Conservation (phyloP, 1,139 yeast species). For the Geotrichum bryndzae region DNA sequence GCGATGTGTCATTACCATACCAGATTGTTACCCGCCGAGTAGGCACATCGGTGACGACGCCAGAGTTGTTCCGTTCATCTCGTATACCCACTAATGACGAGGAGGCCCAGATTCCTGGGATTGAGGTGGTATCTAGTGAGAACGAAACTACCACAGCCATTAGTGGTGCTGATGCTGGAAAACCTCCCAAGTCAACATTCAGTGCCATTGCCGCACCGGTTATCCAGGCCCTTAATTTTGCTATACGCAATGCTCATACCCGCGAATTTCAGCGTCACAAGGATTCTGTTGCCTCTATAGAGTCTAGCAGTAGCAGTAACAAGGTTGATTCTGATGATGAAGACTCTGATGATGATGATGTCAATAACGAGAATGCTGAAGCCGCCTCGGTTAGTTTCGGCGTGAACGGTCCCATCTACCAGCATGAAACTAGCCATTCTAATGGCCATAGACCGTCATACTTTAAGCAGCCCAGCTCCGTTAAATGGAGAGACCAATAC, state of each 20-base stretch:
- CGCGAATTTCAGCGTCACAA: constrained; percentile 77
- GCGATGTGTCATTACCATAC: constrained; percentile 83
- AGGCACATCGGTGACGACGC: not conserved
- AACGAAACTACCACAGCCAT: constrained; percentile 9
- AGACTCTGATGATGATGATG: constrained; percentile 25
- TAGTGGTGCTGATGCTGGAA: constrained; percentile 14
- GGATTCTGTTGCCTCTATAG: constrained; percentile 27
- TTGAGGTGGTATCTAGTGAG: not conserved
- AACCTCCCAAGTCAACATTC: constrained; percentile 20
- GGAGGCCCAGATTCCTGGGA: not conserved
- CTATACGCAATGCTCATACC: constrained; percentile 73
- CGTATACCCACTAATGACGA: constrained; percentile 18
- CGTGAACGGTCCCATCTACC: not conserved
- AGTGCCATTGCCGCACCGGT: constrained; percentile 34
- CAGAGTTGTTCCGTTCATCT: not conserved
- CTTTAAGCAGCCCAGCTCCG: constrained; percentile 6
- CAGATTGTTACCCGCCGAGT: constrained; percentile 20
- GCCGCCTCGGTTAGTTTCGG: not conserved
- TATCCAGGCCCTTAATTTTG: constrained; percentile 49
- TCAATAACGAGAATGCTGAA: constrained; percentile 16
- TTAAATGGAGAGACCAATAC: constrained; percentile 15
- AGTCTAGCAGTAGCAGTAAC: constrained; percentile 33
- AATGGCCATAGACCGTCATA: not conserved
- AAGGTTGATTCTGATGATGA: constrained; percentile 36
- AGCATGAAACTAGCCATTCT: not conserved